Percentiles rank a stretch among this genome's conserved stretches.
Evolutionary conservation across 2,329 filamentous ascomycete species (phyloP).

Genomic region (Neopestalotiopsis rosae): DNA sequence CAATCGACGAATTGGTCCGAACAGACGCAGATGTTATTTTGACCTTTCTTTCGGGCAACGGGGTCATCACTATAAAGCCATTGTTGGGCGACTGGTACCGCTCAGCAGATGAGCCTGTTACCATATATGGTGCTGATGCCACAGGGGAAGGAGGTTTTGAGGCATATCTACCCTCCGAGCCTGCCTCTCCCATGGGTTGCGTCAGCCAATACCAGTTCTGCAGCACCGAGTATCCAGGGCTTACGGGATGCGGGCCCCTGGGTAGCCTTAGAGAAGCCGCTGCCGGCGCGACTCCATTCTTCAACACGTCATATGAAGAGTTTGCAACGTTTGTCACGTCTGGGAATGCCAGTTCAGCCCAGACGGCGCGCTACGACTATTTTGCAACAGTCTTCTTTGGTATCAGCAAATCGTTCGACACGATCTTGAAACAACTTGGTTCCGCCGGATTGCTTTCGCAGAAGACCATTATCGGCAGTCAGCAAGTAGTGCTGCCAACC

Average conservation of each 20-base stretch:
- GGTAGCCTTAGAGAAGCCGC: neutral
- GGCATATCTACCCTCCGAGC: neutral
- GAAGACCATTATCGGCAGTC: neutral
- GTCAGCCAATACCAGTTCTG: neutral
- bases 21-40: constrained; percentile 17
- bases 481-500: neutral
- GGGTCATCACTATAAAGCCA: constrained; percentile 17
- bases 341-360: no score
- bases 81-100: constrained; percentile 28
- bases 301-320: neutral
- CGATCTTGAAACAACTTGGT: no score
- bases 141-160: neutral
- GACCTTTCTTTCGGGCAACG: constrained; percentile 24
- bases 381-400: no score
- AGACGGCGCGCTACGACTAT: no score
- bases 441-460: neutral
- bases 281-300: neutral
- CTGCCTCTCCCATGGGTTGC: neutral
- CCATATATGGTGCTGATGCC: neutral
- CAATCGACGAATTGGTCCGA: constrained; percentile 2
- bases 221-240: neutral
- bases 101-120: constrained; percentile 1
- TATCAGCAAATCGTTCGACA: no score
- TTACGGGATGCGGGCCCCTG: neutral
- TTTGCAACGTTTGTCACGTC: neutral